Conservation (phyloP, 169 alveolate species). For the Eimeria praecox region DNA sequence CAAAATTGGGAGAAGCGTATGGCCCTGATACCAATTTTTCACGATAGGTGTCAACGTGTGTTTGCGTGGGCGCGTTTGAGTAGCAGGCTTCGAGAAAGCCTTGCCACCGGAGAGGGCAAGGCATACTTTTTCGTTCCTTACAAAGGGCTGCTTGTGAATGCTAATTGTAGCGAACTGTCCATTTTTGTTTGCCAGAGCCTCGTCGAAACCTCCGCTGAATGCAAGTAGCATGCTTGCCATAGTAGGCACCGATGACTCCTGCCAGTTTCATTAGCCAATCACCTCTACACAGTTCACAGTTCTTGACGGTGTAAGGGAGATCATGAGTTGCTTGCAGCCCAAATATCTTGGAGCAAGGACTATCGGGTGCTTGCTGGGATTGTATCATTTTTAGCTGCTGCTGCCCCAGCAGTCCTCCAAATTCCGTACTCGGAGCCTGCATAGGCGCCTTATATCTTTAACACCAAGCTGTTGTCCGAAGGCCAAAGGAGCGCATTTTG, state of each 20-base stretch:
- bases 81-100: not conserved
- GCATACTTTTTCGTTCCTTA: not conserved
- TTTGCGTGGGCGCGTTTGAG: not conserved
- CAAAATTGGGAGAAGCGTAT: not conserved
- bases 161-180: not conserved
- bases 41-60: not conserved
- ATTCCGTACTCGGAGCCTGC: no score
- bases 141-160: not conserved
- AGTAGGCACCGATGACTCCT: not conserved
- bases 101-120: not conserved
- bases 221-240: not conserved
- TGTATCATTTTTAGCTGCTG: not conserved
- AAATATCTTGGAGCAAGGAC: not conserved
- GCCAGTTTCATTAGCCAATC: not conserved
- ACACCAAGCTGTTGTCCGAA: no score
- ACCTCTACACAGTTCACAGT: not conserved
- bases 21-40: not conserved
- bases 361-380: not conserved
- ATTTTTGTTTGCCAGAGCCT: not conserved
- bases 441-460: no score
- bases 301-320: not conserved
- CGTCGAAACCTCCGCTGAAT: not conserved
- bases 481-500: no score
- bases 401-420: not conserved
- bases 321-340: not conserved